phyloP scores from a whole-genome alignment of 2,329 filamentous ascomycete genomes.

The Diaporthe sp. region DNA sequence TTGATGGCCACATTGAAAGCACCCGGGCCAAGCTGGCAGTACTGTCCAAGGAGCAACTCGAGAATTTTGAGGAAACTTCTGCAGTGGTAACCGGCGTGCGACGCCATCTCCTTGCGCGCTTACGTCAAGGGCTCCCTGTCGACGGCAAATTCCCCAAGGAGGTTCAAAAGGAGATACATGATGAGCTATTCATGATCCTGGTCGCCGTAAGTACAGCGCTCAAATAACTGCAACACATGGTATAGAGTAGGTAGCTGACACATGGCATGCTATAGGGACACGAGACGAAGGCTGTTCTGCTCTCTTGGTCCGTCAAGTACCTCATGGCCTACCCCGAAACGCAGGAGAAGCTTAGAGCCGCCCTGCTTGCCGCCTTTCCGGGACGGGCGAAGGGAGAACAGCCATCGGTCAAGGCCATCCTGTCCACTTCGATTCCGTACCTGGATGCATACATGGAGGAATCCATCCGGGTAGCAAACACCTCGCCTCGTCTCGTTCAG shows the following conservation, averaged over 20 bases:
- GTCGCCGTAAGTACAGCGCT: conserved; percentile 39
- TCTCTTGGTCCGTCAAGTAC: conserved; percentile 54
- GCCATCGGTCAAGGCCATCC: conserved; percentile 41
- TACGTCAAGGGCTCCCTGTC: not conserved
- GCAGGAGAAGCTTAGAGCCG: conserved; percentile 51
- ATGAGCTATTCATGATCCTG: conserved; percentile 54
- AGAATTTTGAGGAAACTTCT: too few relatives aligned
- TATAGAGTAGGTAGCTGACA: too few relatives aligned
- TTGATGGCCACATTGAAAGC: too few relatives aligned
- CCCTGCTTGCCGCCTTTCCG: conserved; percentile 41
- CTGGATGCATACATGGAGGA: conserved; percentile 58
- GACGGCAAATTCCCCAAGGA: not conserved
- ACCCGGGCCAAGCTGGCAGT: too few relatives aligned
- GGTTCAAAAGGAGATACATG: conserved; percentile 32
- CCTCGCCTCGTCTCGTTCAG: conserved; percentile 56
- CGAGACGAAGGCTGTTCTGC: conserved; percentile 54
- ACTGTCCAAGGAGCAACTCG: too few relatives aligned
- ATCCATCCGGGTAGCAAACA: conserved; percentile 55
- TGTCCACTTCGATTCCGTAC: conserved; percentile 53
- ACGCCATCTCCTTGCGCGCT: not conserved
- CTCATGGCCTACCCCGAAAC: conserved; percentile 51
- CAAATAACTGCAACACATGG: too few relatives aligned
- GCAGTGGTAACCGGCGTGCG: not conserved
- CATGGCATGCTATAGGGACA: too few relatives aligned
- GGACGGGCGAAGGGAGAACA: conserved; percentile 48